Conservation (phyloP, 1,284 basidiomycete genomes). For the Ceratobasidium sp. region DNA sequence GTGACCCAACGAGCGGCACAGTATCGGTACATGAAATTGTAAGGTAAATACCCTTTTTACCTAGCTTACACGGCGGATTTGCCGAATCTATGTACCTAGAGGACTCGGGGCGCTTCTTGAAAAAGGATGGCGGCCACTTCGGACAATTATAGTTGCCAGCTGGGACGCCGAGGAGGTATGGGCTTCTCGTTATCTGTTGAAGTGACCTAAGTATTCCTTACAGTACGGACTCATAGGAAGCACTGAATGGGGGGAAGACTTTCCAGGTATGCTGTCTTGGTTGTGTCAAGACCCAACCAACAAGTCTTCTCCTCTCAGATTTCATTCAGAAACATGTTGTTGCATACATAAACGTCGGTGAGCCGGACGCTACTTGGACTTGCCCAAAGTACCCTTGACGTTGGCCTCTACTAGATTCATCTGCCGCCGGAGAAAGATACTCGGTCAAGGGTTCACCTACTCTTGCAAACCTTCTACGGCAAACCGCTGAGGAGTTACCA, state of each 20-base stretch:
- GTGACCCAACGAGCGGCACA: slow-evolving; percentile 88
- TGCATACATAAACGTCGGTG: slow-evolving; percentile 84
- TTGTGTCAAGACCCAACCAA: background rate
- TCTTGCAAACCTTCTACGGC: slow-evolving; percentile 74
- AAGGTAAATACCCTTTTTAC: background rate
- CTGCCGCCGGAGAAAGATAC: slow-evolving; percentile 73
- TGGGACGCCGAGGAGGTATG: slow-evolving; percentile 91
- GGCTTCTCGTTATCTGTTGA: background rate
- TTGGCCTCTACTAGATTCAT: slow-evolving; percentile 58
- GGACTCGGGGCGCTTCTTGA: slow-evolving; percentile 77
- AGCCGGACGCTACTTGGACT: slow-evolving; percentile 44
- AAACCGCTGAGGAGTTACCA: slow-evolving; percentile 69
- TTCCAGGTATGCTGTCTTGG: slow-evolving; percentile 50
- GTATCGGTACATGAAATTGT: slow-evolving; percentile 80
- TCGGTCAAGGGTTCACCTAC: slow-evolving; percentile 70
- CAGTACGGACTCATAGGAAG: slow-evolving; percentile 86
- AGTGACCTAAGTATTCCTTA: background rate
- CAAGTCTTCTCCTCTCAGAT: slow-evolving; percentile 49
- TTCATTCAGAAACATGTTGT: slow-evolving; percentile 81
- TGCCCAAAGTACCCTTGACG: background rate
- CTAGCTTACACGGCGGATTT: background rate
- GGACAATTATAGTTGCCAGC: slow-evolving; percentile 84
- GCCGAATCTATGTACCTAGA: slow-evolving; percentile 52
- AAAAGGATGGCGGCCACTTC: slow-evolving; percentile 85
- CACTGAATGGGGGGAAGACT: slow-evolving; percentile 91